Conservation (phyloP, 306 rosid genomes). For the Vicia villosa region DNA sequence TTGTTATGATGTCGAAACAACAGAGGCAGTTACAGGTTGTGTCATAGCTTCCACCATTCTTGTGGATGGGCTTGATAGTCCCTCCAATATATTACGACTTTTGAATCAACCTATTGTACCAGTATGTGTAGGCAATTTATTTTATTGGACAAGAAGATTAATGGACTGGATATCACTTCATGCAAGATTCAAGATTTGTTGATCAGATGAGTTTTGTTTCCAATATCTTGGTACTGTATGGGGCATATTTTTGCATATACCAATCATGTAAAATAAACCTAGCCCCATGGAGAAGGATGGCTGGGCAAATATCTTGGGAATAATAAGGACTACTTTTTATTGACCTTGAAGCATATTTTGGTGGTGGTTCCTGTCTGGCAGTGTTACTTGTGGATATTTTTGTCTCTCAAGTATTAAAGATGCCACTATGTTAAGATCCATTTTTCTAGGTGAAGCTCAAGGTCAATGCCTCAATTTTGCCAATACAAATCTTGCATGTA, state of each 20-base stretch:
- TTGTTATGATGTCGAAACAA: slow-evolving; percentile 63
- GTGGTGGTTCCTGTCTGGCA: neutral
- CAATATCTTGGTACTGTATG: neutral
- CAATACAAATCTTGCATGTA: slow-evolving; percentile 24
- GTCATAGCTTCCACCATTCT: slow-evolving; percentile 43
- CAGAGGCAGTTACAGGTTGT: slow-evolving; percentile 44
- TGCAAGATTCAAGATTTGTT: neutral
- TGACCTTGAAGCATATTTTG: no score
- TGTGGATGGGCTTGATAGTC: slow-evolving; percentile 9
- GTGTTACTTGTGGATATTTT: slow-evolving; percentile 13
- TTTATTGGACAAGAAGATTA: neutral
- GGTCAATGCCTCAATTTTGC: slow-evolving; percentile 16
- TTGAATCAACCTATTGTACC: slow-evolving; percentile 14
- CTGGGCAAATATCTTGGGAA: neutral
- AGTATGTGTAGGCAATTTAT: neutral
- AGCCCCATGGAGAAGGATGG: slow-evolving; percentile 8
- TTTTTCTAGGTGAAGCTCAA: slow-evolving; percentile 5
- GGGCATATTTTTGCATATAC: neutral
- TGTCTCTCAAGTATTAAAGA: slow-evolving; percentile 6
- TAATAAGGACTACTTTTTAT: neutral
- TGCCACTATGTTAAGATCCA: neutral
- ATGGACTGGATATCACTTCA: slow-evolving; percentile 6
- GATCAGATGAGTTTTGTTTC: slow-evolving; percentile 14
- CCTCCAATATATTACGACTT: neutral
- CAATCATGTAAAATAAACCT: neutral